phyloP scores from a whole-genome alignment of 2,329 filamentous ascomycete species.

The Monilinia fructigena region DNA sequence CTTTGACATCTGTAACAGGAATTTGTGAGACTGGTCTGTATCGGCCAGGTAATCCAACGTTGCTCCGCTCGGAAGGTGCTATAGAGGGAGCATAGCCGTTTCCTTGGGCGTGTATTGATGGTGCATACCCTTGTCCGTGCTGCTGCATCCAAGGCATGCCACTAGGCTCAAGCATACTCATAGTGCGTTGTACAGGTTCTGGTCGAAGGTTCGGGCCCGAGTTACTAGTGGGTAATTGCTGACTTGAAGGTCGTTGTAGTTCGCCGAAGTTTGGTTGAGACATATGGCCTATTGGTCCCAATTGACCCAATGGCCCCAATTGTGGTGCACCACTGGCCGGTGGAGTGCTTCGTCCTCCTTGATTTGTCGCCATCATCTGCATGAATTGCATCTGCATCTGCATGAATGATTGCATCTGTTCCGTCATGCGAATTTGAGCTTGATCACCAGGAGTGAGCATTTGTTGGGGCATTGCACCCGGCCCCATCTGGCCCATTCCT shows the following conservation, averaged over 20 bases:
- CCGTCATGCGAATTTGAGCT: conserved; percentile 75
- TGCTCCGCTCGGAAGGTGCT: conserved; percentile 92
- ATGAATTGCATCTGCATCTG: conserved; percentile 95
- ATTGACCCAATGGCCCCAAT: conserved; percentile 20
- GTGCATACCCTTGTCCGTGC: conserved; percentile 42
- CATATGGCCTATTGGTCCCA: conserved; percentile 29
- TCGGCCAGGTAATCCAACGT: conserved; percentile 81
- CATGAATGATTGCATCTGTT: conserved; percentile 86
- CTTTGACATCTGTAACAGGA: conserved; percentile 42
- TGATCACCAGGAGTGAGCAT: conserved; percentile 60
- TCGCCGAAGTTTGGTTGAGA: conserved; percentile 32
- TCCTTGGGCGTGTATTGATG: conserved; percentile 49
- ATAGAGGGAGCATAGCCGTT: conserved; percentile 82
- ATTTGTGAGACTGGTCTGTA: conserved; percentile 84
- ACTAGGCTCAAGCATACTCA: conserved; percentile 77
- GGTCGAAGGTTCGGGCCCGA: conserved; percentile 29
- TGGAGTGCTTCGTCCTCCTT: conserved; percentile 22
- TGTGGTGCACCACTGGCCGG: conserved; percentile 26
- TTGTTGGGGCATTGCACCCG: conserved; percentile 34
- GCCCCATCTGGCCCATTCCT: conserved; percentile 38
- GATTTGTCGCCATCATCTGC: conserved; percentile 65
- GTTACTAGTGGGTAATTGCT: conserved; percentile 15
- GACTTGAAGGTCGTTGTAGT: conserved; percentile 31
- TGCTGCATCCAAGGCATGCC: conserved; percentile 54
- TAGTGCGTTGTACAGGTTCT: conserved; percentile 53